Percentiles rank a stretch among this genome's conserved stretches.
Conservation (phyloP, 345 rosid genomes). For the Heritiera littoralis region DNA sequence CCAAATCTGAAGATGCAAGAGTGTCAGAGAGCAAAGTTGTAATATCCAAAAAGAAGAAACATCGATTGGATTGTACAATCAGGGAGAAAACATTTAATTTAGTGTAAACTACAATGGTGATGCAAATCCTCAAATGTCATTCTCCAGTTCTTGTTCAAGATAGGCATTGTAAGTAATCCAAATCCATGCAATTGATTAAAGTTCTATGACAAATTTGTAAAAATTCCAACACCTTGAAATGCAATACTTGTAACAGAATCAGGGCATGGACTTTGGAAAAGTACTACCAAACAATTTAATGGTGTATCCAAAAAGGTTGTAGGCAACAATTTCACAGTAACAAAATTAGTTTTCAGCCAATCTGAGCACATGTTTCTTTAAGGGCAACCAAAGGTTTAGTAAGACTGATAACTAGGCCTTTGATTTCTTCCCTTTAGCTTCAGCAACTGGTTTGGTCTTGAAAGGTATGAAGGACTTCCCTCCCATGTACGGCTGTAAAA, state of each 20-base stretch:
- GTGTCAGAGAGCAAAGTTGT: background rate
- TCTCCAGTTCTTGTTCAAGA: background rate
- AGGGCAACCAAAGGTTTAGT: background rate
- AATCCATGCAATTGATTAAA: background rate
- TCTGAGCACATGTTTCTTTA: background rate
- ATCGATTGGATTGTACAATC: background rate
- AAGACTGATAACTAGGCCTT: conserved; percentile 25
- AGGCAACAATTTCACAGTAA: background rate
- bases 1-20: background rate
- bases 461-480: conserved; percentile 80
- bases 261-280: background rate
- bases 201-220: background rate
- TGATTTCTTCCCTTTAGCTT: conserved; percentile 47
- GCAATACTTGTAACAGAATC: background rate
- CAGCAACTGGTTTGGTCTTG: conserved; percentile 53
- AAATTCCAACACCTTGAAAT: background rate
- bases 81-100: background rate
- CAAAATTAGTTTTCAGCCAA: background rate
- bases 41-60: background rate
- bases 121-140: background rate
- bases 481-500: conserved; percentile 60
- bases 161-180: background rate
- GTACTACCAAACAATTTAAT: background rate
- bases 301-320: no score
- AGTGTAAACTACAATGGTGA: background rate